Evolutionary conservation across 2,329 filamentous ascomycete species (phyloP).

Genomic region (Alternaria gaisen): DNA sequence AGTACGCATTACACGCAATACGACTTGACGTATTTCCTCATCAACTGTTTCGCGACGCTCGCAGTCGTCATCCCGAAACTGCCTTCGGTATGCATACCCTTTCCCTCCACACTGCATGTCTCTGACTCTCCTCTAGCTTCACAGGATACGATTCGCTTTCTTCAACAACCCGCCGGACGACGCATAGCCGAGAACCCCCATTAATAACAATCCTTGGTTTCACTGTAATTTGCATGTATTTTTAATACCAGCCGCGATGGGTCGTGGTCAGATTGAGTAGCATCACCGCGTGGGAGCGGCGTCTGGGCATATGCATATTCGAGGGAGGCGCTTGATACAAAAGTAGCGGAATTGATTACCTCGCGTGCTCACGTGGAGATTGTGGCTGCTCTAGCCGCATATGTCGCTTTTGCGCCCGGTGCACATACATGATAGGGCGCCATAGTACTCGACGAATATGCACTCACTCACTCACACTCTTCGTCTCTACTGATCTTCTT

Average conservation of each 20-base stretch:
- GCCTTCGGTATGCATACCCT: slow-evolving; percentile 76
- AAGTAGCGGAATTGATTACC: slow-evolving; percentile 19
- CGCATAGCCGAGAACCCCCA: slow-evolving; percentile 29
- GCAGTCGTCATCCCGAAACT: slow-evolving; percentile 96
- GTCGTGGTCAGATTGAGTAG: slow-evolving; percentile 38
- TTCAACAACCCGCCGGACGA: slow-evolving; percentile 52
- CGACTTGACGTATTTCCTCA: slow-evolving; percentile 94
- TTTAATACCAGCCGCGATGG: slow-evolving; percentile 39
- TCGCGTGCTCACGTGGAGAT: slow-evolving; percentile 19
- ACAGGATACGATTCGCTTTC: slow-evolving; percentile 51
- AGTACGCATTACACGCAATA: slow-evolving; percentile 99
- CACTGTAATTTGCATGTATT: slow-evolving; percentile 48
- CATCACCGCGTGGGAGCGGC: slow-evolving; percentile 39
- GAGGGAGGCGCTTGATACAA: slow-evolving; percentile 25
- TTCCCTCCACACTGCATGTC: background rate
- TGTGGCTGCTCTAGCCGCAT: slow-evolving; percentile 16
- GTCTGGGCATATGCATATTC: slow-evolving; percentile 30
- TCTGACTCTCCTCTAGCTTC: slow-evolving; percentile 39
- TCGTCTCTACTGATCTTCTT: background rate
- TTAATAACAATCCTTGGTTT: slow-evolving; percentile 33
- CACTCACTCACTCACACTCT: background rate
- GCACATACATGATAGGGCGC: background rate
- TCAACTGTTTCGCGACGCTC: slow-evolving; percentile 93
- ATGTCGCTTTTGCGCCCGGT: slow-evolving; percentile 1
- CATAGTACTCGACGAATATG: background rate